These are phyloP conservation scores for Neonectria neomacrospora DNA, from an alignment of 2,329 filamentous ascomycete species.

Conservation along the genomic window DNA sequence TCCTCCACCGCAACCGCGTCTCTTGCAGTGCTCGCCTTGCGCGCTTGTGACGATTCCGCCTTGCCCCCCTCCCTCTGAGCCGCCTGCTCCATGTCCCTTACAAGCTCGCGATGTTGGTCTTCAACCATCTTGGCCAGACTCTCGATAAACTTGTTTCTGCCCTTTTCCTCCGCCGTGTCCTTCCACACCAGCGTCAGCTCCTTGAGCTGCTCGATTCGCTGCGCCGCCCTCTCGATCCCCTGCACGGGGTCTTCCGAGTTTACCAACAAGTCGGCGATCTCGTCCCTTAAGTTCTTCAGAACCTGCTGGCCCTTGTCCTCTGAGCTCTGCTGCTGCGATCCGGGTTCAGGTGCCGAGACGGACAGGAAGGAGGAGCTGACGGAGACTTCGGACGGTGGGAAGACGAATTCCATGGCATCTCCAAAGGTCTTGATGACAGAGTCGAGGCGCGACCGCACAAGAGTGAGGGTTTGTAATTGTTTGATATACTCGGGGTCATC, in stretches of 20 bases:
- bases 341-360: slow-evolving; percentile 85
- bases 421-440: slow-evolving; percentile 92
- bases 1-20: slow-evolving; percentile 51
- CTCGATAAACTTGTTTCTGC: slow-evolving; percentile 83
- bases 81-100: slow-evolving; percentile 62
- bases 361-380: slow-evolving; percentile 88
- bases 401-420: slow-evolving; percentile 93
- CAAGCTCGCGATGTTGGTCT: slow-evolving; percentile 69
- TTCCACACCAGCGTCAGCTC: slow-evolving; percentile 86
- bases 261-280: slow-evolving; percentile 76
- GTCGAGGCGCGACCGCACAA: slow-evolving; percentile 86
- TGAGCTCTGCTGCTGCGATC: slow-evolving; percentile 70
- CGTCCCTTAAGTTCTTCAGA: slow-evolving; percentile 74
- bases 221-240: slow-evolving; percentile 78
- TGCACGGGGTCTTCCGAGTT: slow-evolving; percentile 66
- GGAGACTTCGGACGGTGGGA: slow-evolving; percentile 88
- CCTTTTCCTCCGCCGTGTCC: slow-evolving; percentile 94
- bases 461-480: slow-evolving; percentile 83
- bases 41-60: slow-evolving; percentile 48
- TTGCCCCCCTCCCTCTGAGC: slow-evolving; percentile 50
- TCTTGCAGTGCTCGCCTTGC: slow-evolving; percentile 50
- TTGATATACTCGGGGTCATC: slow-evolving; percentile 75
- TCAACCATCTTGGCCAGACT: slow-evolving; percentile 83
- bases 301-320: slow-evolving; percentile 90
- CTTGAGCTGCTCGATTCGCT: slow-evolving; percentile 80